Evolutionary conservation across 2,329 filamentous ascomycete species (phyloP).

Genomic region (Curvularia eragrostidis): DNA sequence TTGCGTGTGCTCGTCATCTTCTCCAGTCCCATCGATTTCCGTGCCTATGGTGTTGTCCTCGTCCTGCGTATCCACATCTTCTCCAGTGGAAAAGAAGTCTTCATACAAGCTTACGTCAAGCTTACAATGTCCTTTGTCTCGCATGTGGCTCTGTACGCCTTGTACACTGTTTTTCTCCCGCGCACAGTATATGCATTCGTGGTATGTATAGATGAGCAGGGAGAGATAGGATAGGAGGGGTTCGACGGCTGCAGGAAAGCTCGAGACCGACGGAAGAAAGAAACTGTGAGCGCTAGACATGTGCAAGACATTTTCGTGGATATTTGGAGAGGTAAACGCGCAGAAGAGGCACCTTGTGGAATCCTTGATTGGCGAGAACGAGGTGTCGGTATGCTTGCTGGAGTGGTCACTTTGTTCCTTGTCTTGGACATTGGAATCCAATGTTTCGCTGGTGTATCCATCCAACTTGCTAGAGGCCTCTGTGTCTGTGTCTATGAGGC

Average conservation of each 20-base stretch:
- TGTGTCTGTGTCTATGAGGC: too few relatives aligned
- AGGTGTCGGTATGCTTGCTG: neutral
- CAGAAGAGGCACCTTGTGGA: conserved; percentile 10
- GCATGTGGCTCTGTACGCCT: conserved; percentile 14
- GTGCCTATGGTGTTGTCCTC: neutral
- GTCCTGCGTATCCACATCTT: neutral
- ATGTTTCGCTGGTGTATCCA: neutral
- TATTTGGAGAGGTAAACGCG: neutral
- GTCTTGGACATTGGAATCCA: neutral
- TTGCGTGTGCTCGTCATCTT: neutral
- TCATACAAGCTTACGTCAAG: neutral
- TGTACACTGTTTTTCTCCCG: neutral
- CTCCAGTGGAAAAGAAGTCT: neutral
- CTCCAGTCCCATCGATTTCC: neutral
- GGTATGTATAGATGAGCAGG: neutral
- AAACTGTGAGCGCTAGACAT: conserved; percentile 8
- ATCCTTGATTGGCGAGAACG: neutral
- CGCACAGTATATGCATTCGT: conserved; percentile 11
- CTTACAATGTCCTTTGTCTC: conserved; percentile 7
- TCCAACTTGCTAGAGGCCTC: neutral
- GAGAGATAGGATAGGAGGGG: conserved; percentile 8
- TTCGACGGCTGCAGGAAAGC: neutral
- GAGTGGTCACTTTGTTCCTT: neutral
- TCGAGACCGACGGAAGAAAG: neutral
- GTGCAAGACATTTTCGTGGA: neutral